phyloP scores from a whole-genome alignment of 495 filamentous ascomycete genomes.

The Annulohypoxylon maeteangense region DNA sequence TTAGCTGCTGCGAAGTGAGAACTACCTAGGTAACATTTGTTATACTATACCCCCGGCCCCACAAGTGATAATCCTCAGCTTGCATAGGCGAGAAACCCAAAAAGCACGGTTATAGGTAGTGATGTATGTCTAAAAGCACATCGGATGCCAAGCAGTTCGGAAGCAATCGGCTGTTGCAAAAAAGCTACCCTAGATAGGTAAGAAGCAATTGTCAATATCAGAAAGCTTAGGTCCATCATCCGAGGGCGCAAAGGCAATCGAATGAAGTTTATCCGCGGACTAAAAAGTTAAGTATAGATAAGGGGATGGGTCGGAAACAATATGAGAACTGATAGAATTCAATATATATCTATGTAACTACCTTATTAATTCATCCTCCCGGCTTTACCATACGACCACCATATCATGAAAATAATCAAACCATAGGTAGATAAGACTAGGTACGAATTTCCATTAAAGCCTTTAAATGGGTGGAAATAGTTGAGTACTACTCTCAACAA shows the following conservation, averaged over 20 bases:
- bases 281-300: slow-evolving; percentile 29
- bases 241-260: neutral
- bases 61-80: slow-evolving; percentile 16
- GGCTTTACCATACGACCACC: slow-evolving; percentile 23
- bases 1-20: neutral
- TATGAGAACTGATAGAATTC: slow-evolving; percentile 2
- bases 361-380: neutral
- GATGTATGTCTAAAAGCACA: neutral
- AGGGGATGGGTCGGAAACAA: neutral
- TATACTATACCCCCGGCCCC: slow-evolving; percentile 9
- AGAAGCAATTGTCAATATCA: slow-evolving; percentile 10
- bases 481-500: slow-evolving; percentile 22
- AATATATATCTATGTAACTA: neutral
- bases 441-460: neutral
- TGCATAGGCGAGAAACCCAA: neutral
- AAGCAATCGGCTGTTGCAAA: slow-evolving; percentile 19
- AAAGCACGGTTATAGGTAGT: neutral
- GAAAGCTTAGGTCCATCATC: neutral
- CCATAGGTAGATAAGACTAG: slow-evolving; percentile 31
- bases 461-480: slow-evolving; percentile 13
- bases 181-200: slow-evolving; percentile 10
- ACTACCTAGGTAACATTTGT: neutral
- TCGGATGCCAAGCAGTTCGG: slow-evolving; percentile 9
- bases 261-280: slow-evolving; percentile 30
- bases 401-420: neutral